Percentiles rank a stretch among this genome's conserved stretches.
These are phyloP conservation scores for Catharanthus roseus DNA, from an alignment of 257 asterid species.

Conservation along the genomic window DNA sequence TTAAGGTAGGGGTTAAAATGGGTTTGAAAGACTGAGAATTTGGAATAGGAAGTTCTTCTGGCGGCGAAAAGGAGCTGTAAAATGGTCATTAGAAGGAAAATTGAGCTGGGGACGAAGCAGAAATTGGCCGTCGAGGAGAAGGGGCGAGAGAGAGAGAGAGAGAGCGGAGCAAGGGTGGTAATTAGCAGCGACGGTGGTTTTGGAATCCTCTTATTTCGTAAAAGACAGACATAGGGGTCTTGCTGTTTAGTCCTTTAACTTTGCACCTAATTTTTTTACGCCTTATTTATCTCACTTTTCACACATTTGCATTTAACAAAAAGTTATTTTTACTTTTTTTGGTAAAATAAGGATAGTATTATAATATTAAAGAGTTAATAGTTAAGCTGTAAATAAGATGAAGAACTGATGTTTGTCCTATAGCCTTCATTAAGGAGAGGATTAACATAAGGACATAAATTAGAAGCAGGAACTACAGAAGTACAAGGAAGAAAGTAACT, in stretches of 20 bases:
- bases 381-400: too few relatives aligned
- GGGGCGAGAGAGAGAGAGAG: background rate
- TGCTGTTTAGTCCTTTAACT: background rate
- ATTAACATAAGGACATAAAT: too few relatives aligned
- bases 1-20: constrained; percentile 23
- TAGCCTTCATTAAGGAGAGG: too few relatives aligned
- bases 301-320: background rate
- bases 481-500: too few relatives aligned
- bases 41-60: background rate
- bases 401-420: too few relatives aligned
- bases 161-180: background rate
- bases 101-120: constrained; percentile 17
- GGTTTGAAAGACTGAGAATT: background rate
- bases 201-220: too few relatives aligned
- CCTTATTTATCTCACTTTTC: too few relatives aligned
- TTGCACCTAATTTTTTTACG: background rate
- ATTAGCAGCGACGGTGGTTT: background rate
- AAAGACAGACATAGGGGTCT: too few relatives aligned
- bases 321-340: too few relatives aligned
- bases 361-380: too few relatives aligned
- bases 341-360: too few relatives aligned
- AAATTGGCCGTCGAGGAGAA: constrained; percentile 1
- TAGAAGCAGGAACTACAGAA: too few relatives aligned
- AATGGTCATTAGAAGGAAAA: constrained; percentile 12
- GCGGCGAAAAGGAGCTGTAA: constrained; percentile 20